Conservation (phyloP, 129 eudicot species). For the Silybum marianum region DNA sequence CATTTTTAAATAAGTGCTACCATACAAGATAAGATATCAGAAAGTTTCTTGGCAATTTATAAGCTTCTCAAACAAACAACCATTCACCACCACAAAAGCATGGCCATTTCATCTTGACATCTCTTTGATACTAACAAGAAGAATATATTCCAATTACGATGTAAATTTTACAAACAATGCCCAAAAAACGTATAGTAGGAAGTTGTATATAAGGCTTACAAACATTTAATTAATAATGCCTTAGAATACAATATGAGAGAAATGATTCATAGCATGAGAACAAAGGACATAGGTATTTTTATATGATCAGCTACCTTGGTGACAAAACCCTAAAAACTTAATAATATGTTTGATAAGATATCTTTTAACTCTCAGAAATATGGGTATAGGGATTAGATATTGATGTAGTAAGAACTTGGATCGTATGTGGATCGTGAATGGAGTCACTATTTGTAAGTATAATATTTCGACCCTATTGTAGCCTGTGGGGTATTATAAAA, state of each 20-base stretch:
- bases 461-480: background rate
- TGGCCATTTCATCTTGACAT: conserved; percentile 26
- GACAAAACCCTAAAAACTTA: background rate
- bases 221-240: background rate
- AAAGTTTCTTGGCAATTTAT: conserved; percentile 23
- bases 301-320: background rate
- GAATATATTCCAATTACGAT: background rate
- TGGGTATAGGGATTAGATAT: background rate
- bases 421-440: background rate
- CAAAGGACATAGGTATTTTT: background rate
- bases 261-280: background rate
- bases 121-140: conserved; percentile 14
- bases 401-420: background rate
- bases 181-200: background rate
- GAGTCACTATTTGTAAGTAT: background rate
- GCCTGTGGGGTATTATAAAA: background rate
- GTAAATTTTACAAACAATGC: background rate
- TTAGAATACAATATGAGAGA: background rate
- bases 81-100: conserved; percentile 28
- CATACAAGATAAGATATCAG: conserved; percentile 27
- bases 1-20: background rate
- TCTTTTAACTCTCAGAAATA: background rate
- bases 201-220: background rate
- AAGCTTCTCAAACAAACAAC: conserved; percentile 17
- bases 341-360: background rate